Evolutionary conservation across 768 basidiomycete genomes (phyloP).

Genomic region (Coprinellus micaceus): DNA sequence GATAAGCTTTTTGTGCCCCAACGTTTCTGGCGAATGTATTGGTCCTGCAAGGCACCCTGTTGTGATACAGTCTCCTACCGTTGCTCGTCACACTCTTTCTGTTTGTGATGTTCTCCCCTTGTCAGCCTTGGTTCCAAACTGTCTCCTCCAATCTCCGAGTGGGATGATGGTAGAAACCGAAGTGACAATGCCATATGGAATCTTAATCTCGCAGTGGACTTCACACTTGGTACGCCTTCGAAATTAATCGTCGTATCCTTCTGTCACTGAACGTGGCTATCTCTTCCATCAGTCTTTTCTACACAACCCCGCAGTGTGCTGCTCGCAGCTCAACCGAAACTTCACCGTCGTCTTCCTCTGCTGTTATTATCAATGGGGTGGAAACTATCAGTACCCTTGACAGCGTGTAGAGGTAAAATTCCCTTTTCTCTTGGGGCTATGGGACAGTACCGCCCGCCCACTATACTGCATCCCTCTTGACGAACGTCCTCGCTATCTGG

Average conservation of each 20-base stretch:
- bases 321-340: neutral
- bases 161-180: neutral
- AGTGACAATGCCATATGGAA: constrained; percentile 3
- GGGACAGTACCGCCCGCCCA: too few species aligned
- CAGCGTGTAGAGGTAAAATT: too few species aligned
- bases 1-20: neutral
- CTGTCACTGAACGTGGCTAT: neutral
- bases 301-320: neutral
- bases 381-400: neutral
- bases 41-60: neutral
- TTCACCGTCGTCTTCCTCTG: neutral
- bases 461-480: too few species aligned
- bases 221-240: neutral
- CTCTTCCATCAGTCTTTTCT: constrained; percentile 3
- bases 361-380: neutral
- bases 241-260: neutral
- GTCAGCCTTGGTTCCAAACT: neutral
- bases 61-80: neutral
- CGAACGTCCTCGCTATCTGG: neutral
- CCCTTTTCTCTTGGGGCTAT: neutral
- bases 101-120: neutral
- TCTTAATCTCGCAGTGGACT: neutral
- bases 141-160: too few species aligned
- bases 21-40: neutral
- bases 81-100: neutral